Evolutionary conservation across 192 early-diverging fungal species (phyloP), one percentile per base, ranked within the genome.

Genomic region (Dispira simplex): DNA sequence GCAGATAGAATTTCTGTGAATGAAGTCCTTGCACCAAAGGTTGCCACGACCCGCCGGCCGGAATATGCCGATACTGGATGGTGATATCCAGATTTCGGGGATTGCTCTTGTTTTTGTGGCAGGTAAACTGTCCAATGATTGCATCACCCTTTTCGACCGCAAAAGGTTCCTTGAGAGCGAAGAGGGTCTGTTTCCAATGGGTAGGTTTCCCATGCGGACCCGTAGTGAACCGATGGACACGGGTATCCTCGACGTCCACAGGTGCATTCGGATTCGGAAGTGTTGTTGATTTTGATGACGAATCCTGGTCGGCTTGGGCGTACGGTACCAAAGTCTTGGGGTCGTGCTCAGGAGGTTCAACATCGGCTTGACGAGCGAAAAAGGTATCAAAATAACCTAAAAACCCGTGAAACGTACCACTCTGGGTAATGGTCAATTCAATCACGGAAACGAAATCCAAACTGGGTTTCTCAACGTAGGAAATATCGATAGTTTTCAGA

Each of bases 141-240:
- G 71, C 67, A 48, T 77, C 69, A 27, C 79, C 81, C 16, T 56
- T 51, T 43, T 72, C 65, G 9, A 84, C 82, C 10, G 75, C 67
- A 27, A 93, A 64, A 13, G 85, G 77, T 25, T 80, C 67, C 13
- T 79, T 75, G 10, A 93, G 74, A 12, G 83, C 71, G 75, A 98
- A 95, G 18, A 86, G 69, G 0, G 91, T 92, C 73, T 97, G 93
- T 79, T 93, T 96, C 96, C 96, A 98, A 77, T 98, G 96, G n/a
- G 93, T 97, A 44, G 86, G 81, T 63, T 79, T 82, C 27, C 83
- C 82, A 52, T 79, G 73, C 11, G 92, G 89, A 0, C 85, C 82
- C 0, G 88, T 93, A 1, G 83, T 84, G 67, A 91, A 84, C 6
- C 73, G 73, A 48, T 70, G 58, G 67, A 78, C 73, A 23, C 26